Base-by-base conservation (phyloP, 179 eudicot species). In the Camellia oleifera region DNA sequence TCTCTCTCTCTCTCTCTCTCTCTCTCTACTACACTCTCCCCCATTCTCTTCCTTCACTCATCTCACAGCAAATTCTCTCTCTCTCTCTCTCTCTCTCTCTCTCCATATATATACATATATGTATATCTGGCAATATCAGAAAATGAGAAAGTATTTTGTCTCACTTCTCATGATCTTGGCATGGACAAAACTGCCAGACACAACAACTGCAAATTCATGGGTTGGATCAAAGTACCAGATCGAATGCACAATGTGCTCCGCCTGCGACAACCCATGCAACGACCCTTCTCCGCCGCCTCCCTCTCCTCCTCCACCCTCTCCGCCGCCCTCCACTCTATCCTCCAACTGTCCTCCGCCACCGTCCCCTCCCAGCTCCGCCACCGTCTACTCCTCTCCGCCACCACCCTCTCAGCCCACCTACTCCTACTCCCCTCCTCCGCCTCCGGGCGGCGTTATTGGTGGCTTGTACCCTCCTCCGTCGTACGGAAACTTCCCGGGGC, bases 241-340 rank as follows among this genome's bases (percentile, higher is more conserved):
- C 45, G 90, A 91, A 32, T 92, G 97, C 80, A 87, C 88, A 89
- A 91, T 92, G 97, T 92, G 97, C 84, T 77, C 89, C 71, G 91
- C 92, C 0, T 94, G 97, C 57, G 91, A 88, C 84, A 88, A 87
- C 80, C 94, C 94, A 0, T 94, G 98, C 81, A 74, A 75, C 76
- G 79, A 82, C 82, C 46, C 74, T 1, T 46, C 53, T 0, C 61
- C 77, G 0, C 32, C 53, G 7, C 18, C 63, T 20, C 46, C 48
- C 14, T 40, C 82, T 0, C 83, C 88, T 11, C 89, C 86, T 0
- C 83, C 88, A 15, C 65, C 90, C 0, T 81, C 88, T 5, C 56
- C 52, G 11, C 2, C 66, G 2, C 86, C 91, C 10, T 84, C 93
- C 0, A 82, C 94, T 1, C 12, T 89, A 1, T 48, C 56, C 57